A percentile compares a stretch with the other conserved stretches of the same genome.
Evolutionary conservation across 257 asterid genomes (phyloP).

Genomic region (Solanum chilense): DNA sequence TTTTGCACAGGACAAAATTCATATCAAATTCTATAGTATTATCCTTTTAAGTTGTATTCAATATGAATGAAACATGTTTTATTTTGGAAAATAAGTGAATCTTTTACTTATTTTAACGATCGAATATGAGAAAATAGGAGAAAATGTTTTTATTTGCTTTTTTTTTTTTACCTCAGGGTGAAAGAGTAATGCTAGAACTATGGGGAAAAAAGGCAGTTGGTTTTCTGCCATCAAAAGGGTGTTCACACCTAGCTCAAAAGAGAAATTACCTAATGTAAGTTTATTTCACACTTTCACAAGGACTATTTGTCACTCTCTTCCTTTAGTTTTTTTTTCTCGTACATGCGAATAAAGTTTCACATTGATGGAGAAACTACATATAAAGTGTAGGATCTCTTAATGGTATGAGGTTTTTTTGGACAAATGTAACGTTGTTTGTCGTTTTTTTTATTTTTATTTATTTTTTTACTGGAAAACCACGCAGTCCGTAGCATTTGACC

Average conservation of each 20-base stretch:
- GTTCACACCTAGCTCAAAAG: constrained; percentile 63
- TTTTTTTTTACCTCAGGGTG: constrained; percentile 18
- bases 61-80: background rate
- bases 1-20: background rate
- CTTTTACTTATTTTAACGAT: background rate
- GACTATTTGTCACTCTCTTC: background rate
- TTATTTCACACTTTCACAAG: background rate
- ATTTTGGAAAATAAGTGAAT: background rate
- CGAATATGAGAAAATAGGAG: background rate
- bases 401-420: background rate
- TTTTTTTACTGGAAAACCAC: no score
- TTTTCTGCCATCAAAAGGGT: constrained; percentile 84
- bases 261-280: constrained; percentile 55
- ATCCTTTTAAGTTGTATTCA: background rate
- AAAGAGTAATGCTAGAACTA: constrained; percentile 64
- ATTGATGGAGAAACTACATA: background rate
- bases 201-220: constrained; percentile 99
- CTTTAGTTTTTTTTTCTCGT: background rate
- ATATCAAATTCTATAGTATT: background rate
- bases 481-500: background rate
- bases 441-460: no score
- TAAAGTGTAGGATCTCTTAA: background rate
- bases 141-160: background rate
- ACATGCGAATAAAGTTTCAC: background rate
- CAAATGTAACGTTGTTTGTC: no score